Conservation (phyloP, 2,329 filamentous ascomycete species). For the Diaporthe sp. region DNA sequence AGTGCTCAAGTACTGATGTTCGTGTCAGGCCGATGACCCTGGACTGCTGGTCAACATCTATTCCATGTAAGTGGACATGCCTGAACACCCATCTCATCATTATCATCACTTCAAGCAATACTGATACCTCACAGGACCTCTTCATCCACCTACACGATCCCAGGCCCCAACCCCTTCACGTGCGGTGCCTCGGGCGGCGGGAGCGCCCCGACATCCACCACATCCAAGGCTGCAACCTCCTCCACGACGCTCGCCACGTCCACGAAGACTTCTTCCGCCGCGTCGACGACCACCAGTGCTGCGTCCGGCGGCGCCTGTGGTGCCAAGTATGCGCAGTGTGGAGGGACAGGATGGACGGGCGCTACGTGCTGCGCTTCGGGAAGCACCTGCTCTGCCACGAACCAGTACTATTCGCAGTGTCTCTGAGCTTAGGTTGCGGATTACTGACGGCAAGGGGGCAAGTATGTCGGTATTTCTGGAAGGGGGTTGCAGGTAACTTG, state of each 20-base stretch:
- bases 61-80: conserved; percentile 26
- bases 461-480: no score
- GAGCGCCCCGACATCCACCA: neutral
- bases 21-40: conserved; percentile 28
- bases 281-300: conserved; percentile 5
- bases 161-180: conserved; percentile 28
- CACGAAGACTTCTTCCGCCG: conserved; percentile 9
- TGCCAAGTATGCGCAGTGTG: conserved; percentile 42
- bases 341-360: conserved; percentile 43
- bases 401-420: conserved; percentile 47
- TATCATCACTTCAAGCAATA: neutral
- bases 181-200: conserved; percentile 26
- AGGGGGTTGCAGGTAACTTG: accelerated
- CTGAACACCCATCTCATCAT: accelerated
- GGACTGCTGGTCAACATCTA: conserved; percentile 39
- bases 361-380: conserved; percentile 44
- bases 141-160: conserved; percentile 33
- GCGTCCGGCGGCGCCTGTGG: neutral
- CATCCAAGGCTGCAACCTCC: neutral
- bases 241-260: conserved; percentile 27
- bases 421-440: neutral
- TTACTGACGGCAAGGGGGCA: no score
- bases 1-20: neutral
- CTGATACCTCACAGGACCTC: conserved; percentile 21
- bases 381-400: conserved; percentile 41